Conservation (phyloP, 83 land plant genomes). For the Diphasiastrum complanatum region DNA sequence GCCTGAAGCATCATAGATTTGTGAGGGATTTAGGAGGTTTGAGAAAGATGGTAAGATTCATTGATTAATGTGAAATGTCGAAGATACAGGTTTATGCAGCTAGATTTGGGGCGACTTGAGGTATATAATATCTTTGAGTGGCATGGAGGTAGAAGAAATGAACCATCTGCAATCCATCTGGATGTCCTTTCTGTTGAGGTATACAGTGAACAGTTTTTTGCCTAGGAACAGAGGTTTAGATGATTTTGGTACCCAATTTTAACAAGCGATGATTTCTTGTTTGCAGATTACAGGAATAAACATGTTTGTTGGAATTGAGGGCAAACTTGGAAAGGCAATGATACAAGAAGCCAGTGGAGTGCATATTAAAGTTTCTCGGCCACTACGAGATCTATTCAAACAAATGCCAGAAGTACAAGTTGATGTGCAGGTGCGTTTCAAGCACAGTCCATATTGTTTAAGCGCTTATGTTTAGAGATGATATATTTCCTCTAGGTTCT, state of each 20-base stretch:
- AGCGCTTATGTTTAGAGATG: too few species aligned
- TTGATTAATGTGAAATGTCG: too few species aligned
- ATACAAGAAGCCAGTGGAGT: conserved; percentile 68
- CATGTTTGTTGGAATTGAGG: conserved; percentile 81
- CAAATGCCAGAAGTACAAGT: conserved; percentile 82
- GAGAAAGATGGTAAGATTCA: too few species aligned
- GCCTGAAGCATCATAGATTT: too few species aligned
- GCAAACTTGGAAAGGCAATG: conserved; percentile 75
- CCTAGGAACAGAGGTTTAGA: not conserved
- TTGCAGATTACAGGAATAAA: conserved; percentile 84
- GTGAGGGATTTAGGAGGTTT: too few species aligned
- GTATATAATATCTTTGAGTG: conserved; percentile 70
- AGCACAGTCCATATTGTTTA: not conserved
- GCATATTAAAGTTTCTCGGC: conserved; percentile 64
- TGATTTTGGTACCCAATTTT: not conserved
- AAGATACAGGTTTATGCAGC: conserved; percentile 82
- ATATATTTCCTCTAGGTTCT: too few species aligned
- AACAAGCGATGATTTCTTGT: not conserved
- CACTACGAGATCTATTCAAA: conserved; percentile 85
- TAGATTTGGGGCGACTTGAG: conserved; percentile 76
- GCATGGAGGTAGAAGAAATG: conserved; percentile 65
- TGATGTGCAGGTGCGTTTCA: conserved; percentile 61
- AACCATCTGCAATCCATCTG: conserved; percentile 83
- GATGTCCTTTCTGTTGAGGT: conserved; percentile 95
- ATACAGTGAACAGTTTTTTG: conserved; percentile 2